Conservation (phyloP, 257 asterid genomes). For the Petrea volubilis region DNA sequence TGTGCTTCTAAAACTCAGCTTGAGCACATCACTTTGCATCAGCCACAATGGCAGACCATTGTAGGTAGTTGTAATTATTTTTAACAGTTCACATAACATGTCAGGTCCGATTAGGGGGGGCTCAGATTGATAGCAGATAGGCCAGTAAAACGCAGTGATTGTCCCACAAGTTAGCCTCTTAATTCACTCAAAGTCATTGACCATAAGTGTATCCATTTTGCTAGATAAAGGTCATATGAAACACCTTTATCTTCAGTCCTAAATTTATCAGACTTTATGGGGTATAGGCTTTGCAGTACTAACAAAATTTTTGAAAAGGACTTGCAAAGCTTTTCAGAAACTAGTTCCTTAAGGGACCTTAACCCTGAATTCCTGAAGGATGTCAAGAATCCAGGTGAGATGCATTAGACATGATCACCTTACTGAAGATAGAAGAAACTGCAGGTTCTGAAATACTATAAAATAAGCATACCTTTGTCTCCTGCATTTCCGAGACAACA, state of each 20-base stretch:
- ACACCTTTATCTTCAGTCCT: neutral
- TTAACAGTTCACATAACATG: neutral
- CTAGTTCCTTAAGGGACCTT: neutral
- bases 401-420: slow-evolving; percentile 5
- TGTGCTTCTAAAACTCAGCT: neutral
- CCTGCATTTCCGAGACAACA: slow-evolving; percentile 87
- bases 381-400: neutral
- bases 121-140: neutral
- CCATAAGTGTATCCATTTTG: neutral
- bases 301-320: neutral
- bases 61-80: neutral
- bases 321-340: neutral
- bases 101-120: neutral
- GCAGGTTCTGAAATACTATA: neutral
- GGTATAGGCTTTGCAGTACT: neutral
- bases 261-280: neutral
- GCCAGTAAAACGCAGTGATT: neutral
- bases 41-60: neutral
- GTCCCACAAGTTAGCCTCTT: neutral
- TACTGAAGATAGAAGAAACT: neutral
- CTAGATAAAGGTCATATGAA: neutral
- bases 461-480: slow-evolving; percentile 56
- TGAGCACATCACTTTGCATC: neutral
- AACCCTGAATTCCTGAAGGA: neutral
- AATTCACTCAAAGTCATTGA: neutral